Base-by-base conservation (phyloP, 495 filamentous ascomycete genomes). In the Neurospora sp. region DNA sequence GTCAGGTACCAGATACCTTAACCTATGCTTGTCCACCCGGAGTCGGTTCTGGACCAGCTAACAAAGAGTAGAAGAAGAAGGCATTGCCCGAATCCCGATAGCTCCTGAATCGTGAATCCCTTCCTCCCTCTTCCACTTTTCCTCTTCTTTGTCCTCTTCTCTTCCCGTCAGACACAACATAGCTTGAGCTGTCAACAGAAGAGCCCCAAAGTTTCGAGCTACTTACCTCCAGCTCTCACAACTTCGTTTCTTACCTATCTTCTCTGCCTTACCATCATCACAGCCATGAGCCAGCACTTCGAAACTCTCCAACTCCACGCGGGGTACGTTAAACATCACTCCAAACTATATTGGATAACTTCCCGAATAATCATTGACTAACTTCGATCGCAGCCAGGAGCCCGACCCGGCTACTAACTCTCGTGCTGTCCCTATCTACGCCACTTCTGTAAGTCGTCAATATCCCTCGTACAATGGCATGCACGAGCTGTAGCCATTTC, bases 251-350 rank as follows among this genome's bases (percentile, higher is more conserved):
- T 71, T 73, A 68, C 69, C 73, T 38, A 1, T 65, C 35, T 16
- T 27, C 27, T 39, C 69, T 61, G 40, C 41, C 20, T n/a, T 42
- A 35, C 12, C 61, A 59, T 5, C 73, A 5, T 39, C 44, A 45
- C 41, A 68, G 72, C 59, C 74, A 83, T 83, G 81, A 80, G 80
- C 79, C 82, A 81, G 75, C 79, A 87, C 76, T 99, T 99, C 76
- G 96, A 98, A 87, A 98, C 96, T 71, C 90, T 98, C 78, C 96
- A 98, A 85, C 87, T 99, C 74, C 96, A 99, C 82, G 96, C 94
- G 80, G 95, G 95, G 94, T 96, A 89, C 69, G 85, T 79, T 18
- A 8, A 31, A 35, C 4, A 65, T 14, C 27, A 35, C 10, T 65
- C 53, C 53, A 45, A 8, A 18, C 44, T 45, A 18, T 45, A 1